Percentiles rank a stretch among this genome's conserved stretches.
These are phyloP conservation scores for Komagataea norvegica DNA, from an alignment of 1,139 yeast species.

Conservation along the genomic window DNA sequence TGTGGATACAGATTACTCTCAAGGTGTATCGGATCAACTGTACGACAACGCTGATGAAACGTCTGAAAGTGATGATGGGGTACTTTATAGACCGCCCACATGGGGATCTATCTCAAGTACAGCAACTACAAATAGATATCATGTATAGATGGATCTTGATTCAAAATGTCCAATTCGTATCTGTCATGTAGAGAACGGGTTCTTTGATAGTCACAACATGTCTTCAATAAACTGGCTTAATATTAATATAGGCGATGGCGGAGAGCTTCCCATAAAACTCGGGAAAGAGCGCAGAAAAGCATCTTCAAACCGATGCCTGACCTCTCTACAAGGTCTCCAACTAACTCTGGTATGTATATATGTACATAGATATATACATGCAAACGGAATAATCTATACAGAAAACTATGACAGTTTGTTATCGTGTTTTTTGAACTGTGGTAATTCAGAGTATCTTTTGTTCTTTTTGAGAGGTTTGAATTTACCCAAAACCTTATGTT, in stretches of 20 bases:
- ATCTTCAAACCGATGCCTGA: too few species aligned
- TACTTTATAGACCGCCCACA: slow-evolving; percentile 8
- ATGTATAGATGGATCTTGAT: not conserved
- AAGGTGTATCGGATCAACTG: not conserved
- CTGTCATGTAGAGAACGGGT: slow-evolving; percentile 17
- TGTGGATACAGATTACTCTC: not conserved
- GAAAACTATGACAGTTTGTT: slow-evolving; percentile 25
- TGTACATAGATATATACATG: too few species aligned
- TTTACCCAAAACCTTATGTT: slow-evolving; percentile 40
- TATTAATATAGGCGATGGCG: slow-evolving; percentile 3
- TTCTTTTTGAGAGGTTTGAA: slow-evolving; percentile 34
- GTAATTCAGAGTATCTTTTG: slow-evolving; percentile 38
- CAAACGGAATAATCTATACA: too few species aligned
- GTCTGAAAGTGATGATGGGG: slow-evolving; percentile 2
- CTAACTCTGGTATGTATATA: too few species aligned
- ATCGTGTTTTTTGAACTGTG: slow-evolving; percentile 29
- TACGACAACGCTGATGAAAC: not conserved
- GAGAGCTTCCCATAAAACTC: not conserved
- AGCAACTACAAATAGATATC: slow-evolving; percentile 7
- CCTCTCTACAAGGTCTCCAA: slow-evolving; percentile 1
- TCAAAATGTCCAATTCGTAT: slow-evolving; percentile 20
- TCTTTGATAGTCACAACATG: slow-evolving; percentile 12
- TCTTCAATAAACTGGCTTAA: slow-evolving; percentile 14
- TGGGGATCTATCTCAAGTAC: slow-evolving; percentile 6
- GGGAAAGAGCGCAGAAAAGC: too few species aligned